Conservation (phyloP, 2,329 filamentous ascomycete genomes). For the Rugonectria rugulosa region DNA sequence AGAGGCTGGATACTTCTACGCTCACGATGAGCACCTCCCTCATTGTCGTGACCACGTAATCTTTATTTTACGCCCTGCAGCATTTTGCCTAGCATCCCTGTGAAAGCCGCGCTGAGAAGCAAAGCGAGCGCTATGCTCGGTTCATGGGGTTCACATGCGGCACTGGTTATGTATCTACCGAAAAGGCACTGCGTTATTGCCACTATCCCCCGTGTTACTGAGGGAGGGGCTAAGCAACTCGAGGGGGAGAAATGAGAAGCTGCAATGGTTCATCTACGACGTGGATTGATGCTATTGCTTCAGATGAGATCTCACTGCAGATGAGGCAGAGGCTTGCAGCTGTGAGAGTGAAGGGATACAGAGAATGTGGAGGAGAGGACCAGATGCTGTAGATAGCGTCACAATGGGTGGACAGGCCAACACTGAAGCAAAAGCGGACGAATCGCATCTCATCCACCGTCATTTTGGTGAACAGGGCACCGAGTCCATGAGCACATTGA, state of each 20-base stretch:
- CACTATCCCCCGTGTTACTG: constrained; percentile 1
- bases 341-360: background rate
- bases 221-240: background rate
- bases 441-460: constrained; percentile 15
- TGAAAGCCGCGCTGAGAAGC: constrained; percentile 1
- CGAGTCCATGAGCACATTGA: constrained; percentile 8
- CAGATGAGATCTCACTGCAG: background rate
- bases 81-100: background rate
- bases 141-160: constrained; percentile 17
- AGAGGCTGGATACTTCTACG: too few species aligned
- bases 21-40: too few species aligned
- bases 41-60: too few species aligned
- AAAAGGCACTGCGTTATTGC: background rate
- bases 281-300: background rate
- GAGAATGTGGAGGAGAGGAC: background rate
- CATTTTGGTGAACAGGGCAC: background rate
- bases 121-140: constrained; percentile 12
- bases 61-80: too few species aligned
- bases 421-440: constrained; percentile 3
- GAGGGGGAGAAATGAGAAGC: background rate
- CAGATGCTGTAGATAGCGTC: background rate
- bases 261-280: background rate
- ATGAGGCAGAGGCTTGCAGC: background rate
- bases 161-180: constrained; percentile 23
- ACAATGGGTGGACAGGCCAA: constrained; percentile 1